These are phyloP conservation scores for Flaveria robusta DNA, from an alignment of 129 eudicot species.

Conservation along the genomic window DNA sequence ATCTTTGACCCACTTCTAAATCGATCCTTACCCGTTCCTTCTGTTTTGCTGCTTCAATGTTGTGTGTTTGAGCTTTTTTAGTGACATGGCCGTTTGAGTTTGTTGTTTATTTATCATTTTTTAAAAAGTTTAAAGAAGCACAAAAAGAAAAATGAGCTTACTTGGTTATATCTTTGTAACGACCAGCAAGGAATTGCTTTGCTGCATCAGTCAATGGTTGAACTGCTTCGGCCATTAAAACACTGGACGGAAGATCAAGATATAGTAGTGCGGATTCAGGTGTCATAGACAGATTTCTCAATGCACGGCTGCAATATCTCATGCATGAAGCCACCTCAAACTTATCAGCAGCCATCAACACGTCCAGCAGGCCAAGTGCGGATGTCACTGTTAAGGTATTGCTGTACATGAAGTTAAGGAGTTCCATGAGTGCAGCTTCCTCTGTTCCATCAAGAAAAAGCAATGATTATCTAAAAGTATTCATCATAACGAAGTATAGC, in stretches of 20 bases:
- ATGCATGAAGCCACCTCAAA: conserved; percentile 82
- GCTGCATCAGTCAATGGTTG: conserved; percentile 81
- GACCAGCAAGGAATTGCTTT: conserved; percentile 64
- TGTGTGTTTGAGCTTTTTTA: not conserved
- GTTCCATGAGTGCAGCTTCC: conserved; percentile 83
- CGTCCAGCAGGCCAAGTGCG: conserved; percentile 65
- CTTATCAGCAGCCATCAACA: conserved; percentile 80
- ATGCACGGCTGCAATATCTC: conserved; percentile 66
- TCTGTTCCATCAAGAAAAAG: conserved; percentile 48
- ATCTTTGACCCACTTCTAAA: not conserved
- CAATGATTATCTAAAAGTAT: not conserved
- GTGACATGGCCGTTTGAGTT: not conserved
- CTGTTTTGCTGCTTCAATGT: not conserved
- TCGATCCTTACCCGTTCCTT: not conserved
- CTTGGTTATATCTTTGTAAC: conserved; percentile 75
- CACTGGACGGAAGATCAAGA: conserved; percentile 71
- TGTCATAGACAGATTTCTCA: conserved; percentile 71
- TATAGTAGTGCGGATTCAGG: conserved; percentile 74
- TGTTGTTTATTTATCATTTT: not conserved
- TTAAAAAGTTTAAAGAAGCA: not conserved
- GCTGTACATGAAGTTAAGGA: conserved; percentile 80
- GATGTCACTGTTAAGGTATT: conserved; percentile 58
- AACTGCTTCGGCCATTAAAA: conserved; percentile 78
- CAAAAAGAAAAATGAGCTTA: conserved; percentile 28
- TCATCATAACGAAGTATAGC: not conserved